Percentiles rank a stretch among this genome's conserved stretches.
Conservation (phyloP, 2,329 filamentous ascomycete species). For the Chaetomiaceae sp. region DNA sequence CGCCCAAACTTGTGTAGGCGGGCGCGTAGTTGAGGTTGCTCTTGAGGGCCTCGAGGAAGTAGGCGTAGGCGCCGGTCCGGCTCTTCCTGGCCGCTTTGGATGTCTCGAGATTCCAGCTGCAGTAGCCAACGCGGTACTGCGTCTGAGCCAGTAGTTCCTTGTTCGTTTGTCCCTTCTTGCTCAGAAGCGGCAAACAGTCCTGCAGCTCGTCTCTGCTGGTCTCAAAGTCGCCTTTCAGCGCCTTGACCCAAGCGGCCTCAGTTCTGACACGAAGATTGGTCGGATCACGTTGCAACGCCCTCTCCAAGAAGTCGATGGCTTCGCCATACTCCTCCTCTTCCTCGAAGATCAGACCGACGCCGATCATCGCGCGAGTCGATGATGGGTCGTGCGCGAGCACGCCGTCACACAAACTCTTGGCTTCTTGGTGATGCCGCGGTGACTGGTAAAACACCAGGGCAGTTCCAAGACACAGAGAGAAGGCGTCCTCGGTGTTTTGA, state of each 20-base stretch:
- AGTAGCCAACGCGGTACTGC: constrained; percentile 79
- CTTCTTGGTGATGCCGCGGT: constrained; percentile 82
- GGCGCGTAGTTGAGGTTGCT: constrained; percentile 83
- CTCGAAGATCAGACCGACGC: constrained; percentile 84
- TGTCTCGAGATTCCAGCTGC: constrained; percentile 76
- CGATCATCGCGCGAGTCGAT: constrained; percentile 77
- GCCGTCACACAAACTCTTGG: constrained; percentile 75
- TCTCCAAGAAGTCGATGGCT: constrained; percentile 72
- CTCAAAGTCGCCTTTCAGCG: constrained; percentile 69
- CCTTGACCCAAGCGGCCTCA: constrained; percentile 89
- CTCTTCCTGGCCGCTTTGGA: constrained; percentile 70
- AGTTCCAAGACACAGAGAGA: constrained; percentile 76
- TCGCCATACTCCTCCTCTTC: constrained; percentile 84
- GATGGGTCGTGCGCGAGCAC: constrained; percentile 70
- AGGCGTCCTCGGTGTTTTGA: constrained; percentile 63
- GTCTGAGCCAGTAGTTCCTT: constrained; percentile 77
- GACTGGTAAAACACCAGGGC: constrained; percentile 85
- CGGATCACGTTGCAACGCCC: constrained; percentile 67
- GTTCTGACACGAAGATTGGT: constrained; percentile 72
- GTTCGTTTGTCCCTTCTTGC: constrained; percentile 49
- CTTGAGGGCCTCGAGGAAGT: constrained; percentile 77
- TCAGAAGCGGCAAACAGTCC: constrained; percentile 59
- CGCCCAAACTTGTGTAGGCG: constrained; percentile 82
- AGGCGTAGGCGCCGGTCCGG: constrained; percentile 73
- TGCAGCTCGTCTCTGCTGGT: constrained; percentile 64